Percentiles rank a stretch among this genome's conserved stretches.
Evolutionary conservation across 768 basidiomycete genomes (phyloP).

Genomic region (Xerocomus spinulosus): DNA sequence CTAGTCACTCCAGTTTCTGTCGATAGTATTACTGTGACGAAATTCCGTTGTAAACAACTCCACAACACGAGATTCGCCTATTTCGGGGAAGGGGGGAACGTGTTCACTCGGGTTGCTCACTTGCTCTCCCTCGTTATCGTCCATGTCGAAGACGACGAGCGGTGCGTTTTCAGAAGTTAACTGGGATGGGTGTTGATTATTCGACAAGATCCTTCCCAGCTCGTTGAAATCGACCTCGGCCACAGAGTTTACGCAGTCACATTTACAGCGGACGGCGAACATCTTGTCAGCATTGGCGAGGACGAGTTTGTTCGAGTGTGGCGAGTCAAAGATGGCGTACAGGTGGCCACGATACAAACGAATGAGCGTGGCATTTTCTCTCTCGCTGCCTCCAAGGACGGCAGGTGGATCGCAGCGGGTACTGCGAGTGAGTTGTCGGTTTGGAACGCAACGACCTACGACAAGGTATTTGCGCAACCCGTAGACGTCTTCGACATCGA

Average conservation of each 20-base stretch:
- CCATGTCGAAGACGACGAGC: background rate
- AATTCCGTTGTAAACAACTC: too few relatives aligned
- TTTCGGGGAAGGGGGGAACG: too few relatives aligned
- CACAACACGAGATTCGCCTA: too few relatives aligned
- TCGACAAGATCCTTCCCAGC: background rate
- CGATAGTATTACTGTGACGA: too few relatives aligned
- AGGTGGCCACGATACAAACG: background rate
- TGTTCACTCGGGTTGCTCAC: too few relatives aligned
- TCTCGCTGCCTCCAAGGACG: background rate
- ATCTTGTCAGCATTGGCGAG: background rate
- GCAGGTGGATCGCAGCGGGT: background rate
- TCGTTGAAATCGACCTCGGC: background rate
- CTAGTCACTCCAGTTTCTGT: too few relatives aligned
- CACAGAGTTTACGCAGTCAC: background rate
- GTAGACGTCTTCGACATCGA: background rate
- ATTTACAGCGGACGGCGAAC: background rate
- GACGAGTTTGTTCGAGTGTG: background rate
- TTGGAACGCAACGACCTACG: background rate
- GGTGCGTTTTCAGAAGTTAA: background rate
- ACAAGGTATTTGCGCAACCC: background rate
- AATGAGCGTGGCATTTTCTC: too few relatives aligned
- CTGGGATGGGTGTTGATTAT: background rate
- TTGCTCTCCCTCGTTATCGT: too few relatives aligned
- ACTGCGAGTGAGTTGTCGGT: background rate
- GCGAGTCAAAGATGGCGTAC: background rate